Percentiles rank a stretch among this genome's conserved stretches.
Evolutionary conservation across 208 protist genomes (phyloP).

Genomic region (Acanthamoeba divionensis): DNA sequence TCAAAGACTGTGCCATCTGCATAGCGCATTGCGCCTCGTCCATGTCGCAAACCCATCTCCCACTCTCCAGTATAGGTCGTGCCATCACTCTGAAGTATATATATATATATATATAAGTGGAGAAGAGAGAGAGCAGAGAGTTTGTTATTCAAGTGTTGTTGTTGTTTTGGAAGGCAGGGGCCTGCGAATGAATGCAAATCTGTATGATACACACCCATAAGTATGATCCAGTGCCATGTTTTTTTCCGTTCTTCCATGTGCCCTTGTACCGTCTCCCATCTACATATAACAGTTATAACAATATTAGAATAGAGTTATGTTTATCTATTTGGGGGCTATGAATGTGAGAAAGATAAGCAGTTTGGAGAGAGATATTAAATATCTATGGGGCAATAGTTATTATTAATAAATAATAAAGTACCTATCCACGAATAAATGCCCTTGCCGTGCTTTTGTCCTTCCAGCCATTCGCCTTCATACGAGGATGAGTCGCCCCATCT

Average conservation of each 20-base stretch:
- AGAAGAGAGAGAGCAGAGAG: too few relatives aligned
- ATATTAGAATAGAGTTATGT: too few relatives aligned
- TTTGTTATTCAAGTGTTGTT: too few relatives aligned
- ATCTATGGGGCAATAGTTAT: too few relatives aligned
- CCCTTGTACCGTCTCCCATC: conserved; percentile 27
- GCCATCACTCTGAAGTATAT: conserved; percentile 2
- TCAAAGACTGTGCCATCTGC: neutral
- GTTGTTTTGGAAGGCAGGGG: neutral
- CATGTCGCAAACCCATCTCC: conserved; percentile 40
- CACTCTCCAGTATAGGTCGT: conserved; percentile 29
- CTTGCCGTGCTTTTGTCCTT: conserved; percentile 52
- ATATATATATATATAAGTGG: too few relatives aligned
- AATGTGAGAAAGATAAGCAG: too few relatives aligned
- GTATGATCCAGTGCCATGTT: neutral
- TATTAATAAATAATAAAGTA: too few relatives aligned
- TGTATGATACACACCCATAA: neutral
- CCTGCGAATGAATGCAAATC: neutral
- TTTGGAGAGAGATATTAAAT: too few relatives aligned
- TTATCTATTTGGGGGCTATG: too few relatives aligned
- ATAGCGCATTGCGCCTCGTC: conserved; percentile 19
- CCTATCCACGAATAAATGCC: conserved; percentile 49
- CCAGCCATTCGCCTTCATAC: conserved; percentile 41
- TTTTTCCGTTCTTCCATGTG: neutral
- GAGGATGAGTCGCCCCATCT: conserved; percentile 36
- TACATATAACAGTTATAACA: neutral